Evolutionary conservation across 495 filamentous ascomycete species (phyloP).

Genomic region (Podospora sp.): DNA sequence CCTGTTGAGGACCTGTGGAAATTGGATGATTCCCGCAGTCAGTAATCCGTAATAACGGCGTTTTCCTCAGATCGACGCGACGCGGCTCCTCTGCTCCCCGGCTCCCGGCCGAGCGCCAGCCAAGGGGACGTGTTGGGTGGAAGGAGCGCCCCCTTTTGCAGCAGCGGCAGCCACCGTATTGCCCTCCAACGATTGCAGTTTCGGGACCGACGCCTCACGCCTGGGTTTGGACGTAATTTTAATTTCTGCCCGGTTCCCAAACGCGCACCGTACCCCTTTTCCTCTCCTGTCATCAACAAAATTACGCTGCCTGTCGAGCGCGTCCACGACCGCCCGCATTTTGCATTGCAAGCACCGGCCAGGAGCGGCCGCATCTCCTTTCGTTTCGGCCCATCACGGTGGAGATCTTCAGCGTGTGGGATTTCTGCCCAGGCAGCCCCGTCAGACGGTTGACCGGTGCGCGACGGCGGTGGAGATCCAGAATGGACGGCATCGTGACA

Average conservation of each 20-base stretch:
- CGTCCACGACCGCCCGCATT: slow-evolving; percentile 2
- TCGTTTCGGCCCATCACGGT: not conserved
- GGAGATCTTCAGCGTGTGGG: not conserved
- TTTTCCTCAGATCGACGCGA: not conserved
- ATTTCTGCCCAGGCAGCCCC: not conserved
- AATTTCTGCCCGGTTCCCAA: not conserved
- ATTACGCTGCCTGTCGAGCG: not conserved
- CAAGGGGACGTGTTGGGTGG: not conserved
- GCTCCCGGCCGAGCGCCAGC: not conserved
- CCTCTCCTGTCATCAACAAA: not conserved
- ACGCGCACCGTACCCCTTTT: not conserved
- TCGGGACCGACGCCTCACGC: not conserved
- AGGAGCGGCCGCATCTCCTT: not conserved
- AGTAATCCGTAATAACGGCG: too few relatives aligned
- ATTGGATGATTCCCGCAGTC: not conserved
- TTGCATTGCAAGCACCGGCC: not conserved
- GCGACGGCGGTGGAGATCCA: not conserved
- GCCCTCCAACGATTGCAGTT: not conserved
- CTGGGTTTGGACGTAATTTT: not conserved
- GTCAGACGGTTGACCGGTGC: not conserved
- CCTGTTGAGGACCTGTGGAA: not conserved
- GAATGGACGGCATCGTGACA: not conserved
- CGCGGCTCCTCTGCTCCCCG: not conserved
- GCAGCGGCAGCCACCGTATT: not conserved
- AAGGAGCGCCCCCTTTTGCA: not conserved